Conservation (phyloP, 2,329 filamentous ascomycete genomes). For the Verticillium isaacii region DNA sequence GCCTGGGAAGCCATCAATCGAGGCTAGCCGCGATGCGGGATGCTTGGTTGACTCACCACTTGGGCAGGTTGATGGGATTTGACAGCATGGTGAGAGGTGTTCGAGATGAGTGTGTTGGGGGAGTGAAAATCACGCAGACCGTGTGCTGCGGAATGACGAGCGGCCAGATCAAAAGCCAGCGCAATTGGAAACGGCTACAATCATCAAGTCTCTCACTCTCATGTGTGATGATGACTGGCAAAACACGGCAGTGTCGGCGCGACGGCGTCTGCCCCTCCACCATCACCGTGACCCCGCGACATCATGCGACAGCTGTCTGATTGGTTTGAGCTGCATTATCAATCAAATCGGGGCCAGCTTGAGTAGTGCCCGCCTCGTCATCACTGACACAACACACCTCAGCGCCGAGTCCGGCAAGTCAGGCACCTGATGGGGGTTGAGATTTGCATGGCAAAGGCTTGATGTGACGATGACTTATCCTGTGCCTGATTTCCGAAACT, state of each 20-base stretch:
- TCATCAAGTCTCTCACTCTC: not conserved
- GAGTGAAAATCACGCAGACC: not conserved
- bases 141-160: not conserved
- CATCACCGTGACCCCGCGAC: not conserved
- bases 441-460: too few species aligned
- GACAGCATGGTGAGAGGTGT: conserved; percentile 6
- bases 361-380: not conserved
- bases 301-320: not conserved
- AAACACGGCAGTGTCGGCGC: not conserved
- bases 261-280: not conserved
- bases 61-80: conserved; percentile 50
- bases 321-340: not conserved
- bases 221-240: not conserved
- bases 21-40: not conserved
- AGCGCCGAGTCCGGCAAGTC: too few species aligned
- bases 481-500: too few species aligned
- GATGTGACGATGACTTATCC: too few species aligned
- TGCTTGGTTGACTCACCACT: conserved; percentile 41
- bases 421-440: too few species aligned
- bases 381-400: not conserved
- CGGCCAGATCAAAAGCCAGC: not conserved
- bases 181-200: not conserved
- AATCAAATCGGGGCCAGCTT: not conserved
- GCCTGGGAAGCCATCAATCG: conserved; percentile 49
- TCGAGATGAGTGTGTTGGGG: conserved; percentile 4